A percentile compares a stretch with the other conserved stretches of the same genome.
phyloP scores from a whole-genome alignment of 257 asterid species.

The Paraleonurus japonicus region DNA sequence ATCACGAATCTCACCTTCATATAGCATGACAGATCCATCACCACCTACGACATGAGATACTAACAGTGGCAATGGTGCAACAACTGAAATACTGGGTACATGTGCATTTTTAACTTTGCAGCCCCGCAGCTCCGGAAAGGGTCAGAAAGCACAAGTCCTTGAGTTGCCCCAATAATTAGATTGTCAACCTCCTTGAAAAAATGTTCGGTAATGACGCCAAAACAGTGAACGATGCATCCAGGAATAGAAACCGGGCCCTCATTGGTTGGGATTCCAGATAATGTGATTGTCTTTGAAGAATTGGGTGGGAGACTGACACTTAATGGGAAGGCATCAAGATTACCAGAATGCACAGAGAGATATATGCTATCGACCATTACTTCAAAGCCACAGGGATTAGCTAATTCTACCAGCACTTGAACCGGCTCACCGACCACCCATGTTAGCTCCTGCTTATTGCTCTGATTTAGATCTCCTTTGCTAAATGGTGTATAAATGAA shows the following conservation, averaged over 20 bases:
- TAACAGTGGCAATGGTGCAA: constrained; percentile 80
- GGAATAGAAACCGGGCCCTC: constrained; percentile 80
- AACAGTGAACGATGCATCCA: constrained; percentile 94
- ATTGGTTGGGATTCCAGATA: constrained; percentile 92
- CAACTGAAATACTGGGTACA: constrained; percentile 74
- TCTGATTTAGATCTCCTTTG: constrained; percentile 78
- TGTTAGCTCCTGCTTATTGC: constrained; percentile 75
- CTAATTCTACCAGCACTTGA: constrained; percentile 94
- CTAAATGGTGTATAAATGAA: constrained; percentile 98
- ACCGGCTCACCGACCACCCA: constrained; percentile 99
- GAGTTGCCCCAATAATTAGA: constrained; percentile 89
- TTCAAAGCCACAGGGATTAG: constrained; percentile 99
- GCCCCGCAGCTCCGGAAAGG: constrained; percentile 98
- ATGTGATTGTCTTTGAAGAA: constrained; percentile 85
- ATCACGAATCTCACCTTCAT: constrained; percentile 98
- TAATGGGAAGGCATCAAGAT: constrained; percentile 90
- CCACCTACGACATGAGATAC: constrained; percentile 84
- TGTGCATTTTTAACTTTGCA: constrained; percentile 63
- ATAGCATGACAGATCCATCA: constrained; percentile 84
- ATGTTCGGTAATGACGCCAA: constrained; percentile 97
- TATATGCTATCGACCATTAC: constrained; percentile 91
- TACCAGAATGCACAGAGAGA: constrained; percentile 81
- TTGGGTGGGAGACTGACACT: constrained; percentile 84
- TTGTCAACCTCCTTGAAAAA: constrained; percentile 93
- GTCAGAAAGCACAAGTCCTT: constrained; percentile 97